Evolutionary conservation across 176 grass and related monocot species (phyloP), one percentile per base, ranked within the genome.

Genomic region (Oryza nivara): DNA sequence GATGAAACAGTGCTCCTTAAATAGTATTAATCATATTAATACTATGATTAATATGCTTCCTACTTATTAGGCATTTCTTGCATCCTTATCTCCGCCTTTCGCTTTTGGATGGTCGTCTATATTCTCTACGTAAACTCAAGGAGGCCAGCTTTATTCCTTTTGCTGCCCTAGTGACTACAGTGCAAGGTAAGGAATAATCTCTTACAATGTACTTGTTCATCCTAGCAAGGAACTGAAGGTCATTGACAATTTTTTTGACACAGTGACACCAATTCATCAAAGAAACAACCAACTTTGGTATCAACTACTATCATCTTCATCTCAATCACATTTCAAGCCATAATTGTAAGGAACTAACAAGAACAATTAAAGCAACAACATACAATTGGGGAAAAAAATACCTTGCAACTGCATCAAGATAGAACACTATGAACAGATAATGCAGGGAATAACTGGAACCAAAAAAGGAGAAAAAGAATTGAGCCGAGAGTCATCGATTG

Each of bases 111-210:
- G 65, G 19, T 70, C 71, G 23, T 43, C 9, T 46, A 61, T 45
- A 41, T 79, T 87, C 64, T 83, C 22, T 65, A 84, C 12, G 71
- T 40, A 84, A 84, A 90, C 65, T 35, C 16, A 80, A 67, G 83
- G 25, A 74, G 3, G 64, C 6, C 17, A 84, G 66, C 64, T 79
- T 80, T 83, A 65, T 70, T 61, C 80, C 68, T 48, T 38, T 65
- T 26, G 15, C 20, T 49, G 26, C 60, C 49, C 28, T 44, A 68
- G 8, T 64, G 10, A 61, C 16, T 46, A 85, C 19, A 49, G n/a
- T 36, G 61, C 47, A 84, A 88, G 6, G 60, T 5, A 74, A 75
- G 73, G 68, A 82, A 82, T 20, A 79, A 67, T 44, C 8, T 44
- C 43, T 44, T 44, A 63, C 66, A 52, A 19, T 75, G 60, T 54